Conservation (phyloP, 2,329 filamentous ascomycete species). For the Stemphylium beticola region DNA sequence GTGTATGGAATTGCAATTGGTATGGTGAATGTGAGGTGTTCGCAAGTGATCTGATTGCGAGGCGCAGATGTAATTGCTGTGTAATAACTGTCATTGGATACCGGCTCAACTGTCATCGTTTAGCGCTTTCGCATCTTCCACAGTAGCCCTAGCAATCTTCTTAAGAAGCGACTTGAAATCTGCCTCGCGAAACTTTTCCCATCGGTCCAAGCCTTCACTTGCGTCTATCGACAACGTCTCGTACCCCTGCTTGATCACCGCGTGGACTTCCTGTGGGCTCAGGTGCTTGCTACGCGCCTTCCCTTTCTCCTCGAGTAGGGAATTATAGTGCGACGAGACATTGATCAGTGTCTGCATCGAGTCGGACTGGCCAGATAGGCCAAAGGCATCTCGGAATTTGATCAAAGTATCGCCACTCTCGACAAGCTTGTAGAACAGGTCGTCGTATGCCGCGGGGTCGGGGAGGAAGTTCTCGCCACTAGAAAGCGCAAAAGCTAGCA, state of each 20-base stretch:
- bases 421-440: conserved; percentile 97
- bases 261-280: conserved; percentile 82
- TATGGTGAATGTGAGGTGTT: neutral
- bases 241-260: conserved; percentile 95
- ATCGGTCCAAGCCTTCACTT: conserved; percentile 82
- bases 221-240: conserved; percentile 92
- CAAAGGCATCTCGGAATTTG: conserved; percentile 82
- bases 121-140: conserved; percentile 68
- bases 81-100: neutral
- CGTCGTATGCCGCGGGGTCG: conserved; percentile 85
- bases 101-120: conserved; percentile 37
- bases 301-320: conserved; percentile 69
- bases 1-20: neutral
- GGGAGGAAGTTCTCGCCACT: conserved; percentile 91
- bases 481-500: conserved; percentile 83
- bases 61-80: neutral
- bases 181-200: conserved; percentile 85
- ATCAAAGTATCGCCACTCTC: conserved; percentile 83
- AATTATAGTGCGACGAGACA: conserved; percentile 85
- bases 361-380: conserved; percentile 48
- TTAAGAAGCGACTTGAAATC: conserved; percentile 86
- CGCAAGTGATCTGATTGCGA: neutral
- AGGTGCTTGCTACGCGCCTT: conserved; percentile 67
- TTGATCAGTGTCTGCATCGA: conserved; percentile 85
- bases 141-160: conserved; percentile 80